Conservation (phyloP, 164 flowering plant species). For the Vitis labrusca region DNA sequence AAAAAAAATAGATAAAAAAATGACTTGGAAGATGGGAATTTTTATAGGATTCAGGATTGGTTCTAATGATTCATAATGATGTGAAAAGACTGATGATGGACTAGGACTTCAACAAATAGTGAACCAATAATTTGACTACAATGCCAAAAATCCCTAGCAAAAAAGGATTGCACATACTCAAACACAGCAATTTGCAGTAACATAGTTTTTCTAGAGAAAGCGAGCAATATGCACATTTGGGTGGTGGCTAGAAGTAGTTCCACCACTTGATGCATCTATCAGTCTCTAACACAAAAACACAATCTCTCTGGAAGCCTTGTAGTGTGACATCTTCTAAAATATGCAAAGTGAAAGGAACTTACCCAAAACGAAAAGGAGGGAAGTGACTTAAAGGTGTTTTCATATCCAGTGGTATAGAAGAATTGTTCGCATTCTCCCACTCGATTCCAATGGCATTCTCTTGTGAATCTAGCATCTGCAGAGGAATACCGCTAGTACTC, state of each 20-base stretch:
- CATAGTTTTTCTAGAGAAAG: not conserved
- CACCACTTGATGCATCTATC: not conserved
- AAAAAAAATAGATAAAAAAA: not conserved
- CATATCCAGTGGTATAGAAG: constrained; percentile 80
- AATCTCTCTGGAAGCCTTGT: no score
- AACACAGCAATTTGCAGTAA: no score
- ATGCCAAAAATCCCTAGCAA: no score
- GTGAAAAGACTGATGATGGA: no score
- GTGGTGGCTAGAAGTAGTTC: not conserved
- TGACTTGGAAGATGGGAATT: not conserved
- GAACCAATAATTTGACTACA: no score
- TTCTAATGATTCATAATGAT: no score
- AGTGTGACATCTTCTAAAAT: not conserved
- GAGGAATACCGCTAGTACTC: constrained; percentile 44
- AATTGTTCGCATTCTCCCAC: constrained; percentile 68
- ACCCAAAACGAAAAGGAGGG: constrained; percentile 99
- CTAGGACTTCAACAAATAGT: no score
- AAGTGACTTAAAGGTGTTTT: constrained; percentile 92
- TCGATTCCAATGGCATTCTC: constrained; percentile 59
- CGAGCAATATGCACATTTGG: not conserved
- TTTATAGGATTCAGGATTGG: no score
- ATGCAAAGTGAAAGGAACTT: constrained; percentile 20
- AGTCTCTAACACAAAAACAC: not conserved
- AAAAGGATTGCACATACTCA: no score
- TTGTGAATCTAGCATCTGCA: constrained; percentile 67